These are phyloP conservation scores for Glycine soja DNA, from an alignment of 306 rosid genomes.

Conservation along the genomic window DNA sequence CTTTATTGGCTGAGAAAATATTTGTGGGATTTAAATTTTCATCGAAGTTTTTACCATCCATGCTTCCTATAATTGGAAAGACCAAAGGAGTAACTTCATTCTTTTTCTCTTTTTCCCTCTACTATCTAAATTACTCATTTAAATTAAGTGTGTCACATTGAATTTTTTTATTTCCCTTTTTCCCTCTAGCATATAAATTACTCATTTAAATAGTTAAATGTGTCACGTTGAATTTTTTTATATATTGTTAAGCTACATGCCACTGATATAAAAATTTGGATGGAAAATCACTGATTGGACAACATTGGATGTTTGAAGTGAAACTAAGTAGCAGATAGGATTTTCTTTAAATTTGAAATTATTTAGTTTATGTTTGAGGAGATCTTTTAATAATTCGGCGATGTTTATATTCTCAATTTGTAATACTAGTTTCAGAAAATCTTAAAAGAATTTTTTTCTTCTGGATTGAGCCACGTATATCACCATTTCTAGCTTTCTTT, in stretches of 20 bases:
- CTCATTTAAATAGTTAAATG: conserved; percentile 2
- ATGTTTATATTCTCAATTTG: not conserved
- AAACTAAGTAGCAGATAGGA: too few species aligned
- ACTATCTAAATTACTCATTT: conserved; percentile 8
- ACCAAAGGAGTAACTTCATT: not conserved
- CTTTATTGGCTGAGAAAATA: conserved; percentile 16
- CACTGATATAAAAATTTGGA: not conserved
- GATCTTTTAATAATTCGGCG: too few species aligned
- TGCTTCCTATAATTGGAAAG: conserved; percentile 20
- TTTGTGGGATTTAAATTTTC: conserved; percentile 9
- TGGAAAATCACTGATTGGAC: too few species aligned
- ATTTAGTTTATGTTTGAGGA: too few species aligned
- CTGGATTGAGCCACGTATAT: not conserved
- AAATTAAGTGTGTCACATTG: not conserved
- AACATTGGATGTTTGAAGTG: too few species aligned
- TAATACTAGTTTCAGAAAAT: conserved; percentile 25
- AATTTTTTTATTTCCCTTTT: conserved; percentile 1
- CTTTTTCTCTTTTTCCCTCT: not conserved
- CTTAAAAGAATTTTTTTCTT: conserved; percentile 3
- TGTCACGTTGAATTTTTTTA: not conserved
- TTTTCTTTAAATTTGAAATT: too few species aligned
- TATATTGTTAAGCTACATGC: not conserved
- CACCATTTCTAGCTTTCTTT: conserved; percentile 27
- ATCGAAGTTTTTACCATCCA: not conserved
- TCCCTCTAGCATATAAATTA: not conserved